Conservation (phyloP, 768 basidiomycete genomes). For the Sarcomyxa edulis region DNA sequence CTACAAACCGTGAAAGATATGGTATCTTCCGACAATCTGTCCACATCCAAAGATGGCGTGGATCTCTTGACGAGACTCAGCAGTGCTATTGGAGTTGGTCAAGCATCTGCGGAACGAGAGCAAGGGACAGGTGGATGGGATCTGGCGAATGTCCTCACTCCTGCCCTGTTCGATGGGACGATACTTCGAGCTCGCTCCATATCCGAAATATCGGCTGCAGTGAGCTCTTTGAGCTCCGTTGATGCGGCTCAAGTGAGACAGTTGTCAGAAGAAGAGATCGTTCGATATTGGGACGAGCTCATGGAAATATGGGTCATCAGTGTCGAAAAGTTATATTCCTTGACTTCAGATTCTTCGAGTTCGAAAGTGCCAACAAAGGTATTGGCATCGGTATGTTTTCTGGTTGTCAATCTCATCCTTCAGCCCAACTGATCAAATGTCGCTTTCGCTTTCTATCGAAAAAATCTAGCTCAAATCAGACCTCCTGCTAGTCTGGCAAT, state of each 20-base stretch:
- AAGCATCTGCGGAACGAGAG: slow-evolving; percentile 3
- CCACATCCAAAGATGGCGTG: slow-evolving; percentile 25
- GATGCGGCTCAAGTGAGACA: slow-evolving; percentile 20
- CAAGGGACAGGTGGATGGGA: slow-evolving; percentile 7
- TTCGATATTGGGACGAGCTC: slow-evolving; percentile 31
- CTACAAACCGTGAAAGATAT: slow-evolving; percentile 34
- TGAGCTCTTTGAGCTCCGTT: slow-evolving; percentile 21
- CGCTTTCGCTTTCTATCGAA: no score
- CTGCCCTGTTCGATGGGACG: slow-evolving; percentile 39
- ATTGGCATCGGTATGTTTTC: no score
- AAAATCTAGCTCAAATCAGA: no score
- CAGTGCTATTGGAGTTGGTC: slow-evolving; percentile 19
- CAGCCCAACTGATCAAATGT: no score
- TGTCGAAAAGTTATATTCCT: slow-evolving; percentile 13
- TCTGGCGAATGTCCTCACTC: slow-evolving; percentile 20
- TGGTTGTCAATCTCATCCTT: no score
- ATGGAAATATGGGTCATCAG: slow-evolving; percentile 30
- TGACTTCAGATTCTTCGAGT: slow-evolving; percentile 14
- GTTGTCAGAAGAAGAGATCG: slow-evolving; percentile 33
- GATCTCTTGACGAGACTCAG: slow-evolving; percentile 31
- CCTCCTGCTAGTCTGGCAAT: slow-evolving; percentile 47
- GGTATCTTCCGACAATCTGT: slow-evolving; percentile 18
- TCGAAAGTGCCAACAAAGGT: no score
- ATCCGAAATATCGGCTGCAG: slow-evolving; percentile 17
- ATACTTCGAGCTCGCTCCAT: slow-evolving; percentile 22